Percentiles rank a stretch among this genome's conserved stretches.
phyloP scores from a whole-genome alignment of 2,329 filamentous ascomycete species.

The Fusarium nematophilum region DNA sequence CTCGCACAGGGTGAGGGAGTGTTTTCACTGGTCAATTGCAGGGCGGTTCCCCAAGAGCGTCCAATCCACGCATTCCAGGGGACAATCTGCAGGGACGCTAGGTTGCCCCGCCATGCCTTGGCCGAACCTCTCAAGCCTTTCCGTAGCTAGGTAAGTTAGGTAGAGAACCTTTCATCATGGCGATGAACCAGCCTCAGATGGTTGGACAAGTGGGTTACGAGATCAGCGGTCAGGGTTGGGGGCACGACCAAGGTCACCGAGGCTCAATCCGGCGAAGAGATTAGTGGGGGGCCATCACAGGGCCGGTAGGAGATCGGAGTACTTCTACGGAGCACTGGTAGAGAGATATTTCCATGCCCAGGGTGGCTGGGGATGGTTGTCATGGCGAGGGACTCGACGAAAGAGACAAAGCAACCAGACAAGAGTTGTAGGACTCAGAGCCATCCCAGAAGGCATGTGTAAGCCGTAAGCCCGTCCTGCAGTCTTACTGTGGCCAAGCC shows the following conservation, averaged over 20 bases:
- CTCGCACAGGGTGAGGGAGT: not conserved
- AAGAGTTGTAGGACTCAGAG: not conserved
- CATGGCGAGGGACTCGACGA: constrained; percentile 22
- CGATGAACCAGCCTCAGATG: constrained; percentile 23
- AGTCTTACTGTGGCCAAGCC: constrained; percentile 5
- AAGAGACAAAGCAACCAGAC: constrained; percentile 3
- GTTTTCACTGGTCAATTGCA: constrained; percentile 42
- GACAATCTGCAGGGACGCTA: constrained; percentile 42
- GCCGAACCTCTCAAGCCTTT: constrained; percentile 42
- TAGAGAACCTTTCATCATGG: constrained; percentile 38
- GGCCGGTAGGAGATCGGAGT: constrained; percentile 7
- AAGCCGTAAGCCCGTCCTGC: not conserved
- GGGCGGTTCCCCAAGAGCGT: constrained; percentile 7
- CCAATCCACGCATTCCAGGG: constrained; percentile 35
- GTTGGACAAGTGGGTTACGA: constrained; percentile 35
- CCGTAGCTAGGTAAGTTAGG: no score
- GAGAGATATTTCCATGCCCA: not conserved
- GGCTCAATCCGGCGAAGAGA: constrained; percentile 15
- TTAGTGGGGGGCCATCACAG: constrained; percentile 15
- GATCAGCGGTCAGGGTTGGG: constrained; percentile 43
- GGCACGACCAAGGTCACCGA: constrained; percentile 10
- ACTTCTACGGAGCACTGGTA: not conserved
- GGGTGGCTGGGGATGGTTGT: constrained; percentile 19
- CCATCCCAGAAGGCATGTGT: constrained; percentile 18
- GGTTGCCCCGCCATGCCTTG: constrained; percentile 41